Conservation (phyloP, 441 rosid genomes). For the Eruca vesicaria region DNA sequence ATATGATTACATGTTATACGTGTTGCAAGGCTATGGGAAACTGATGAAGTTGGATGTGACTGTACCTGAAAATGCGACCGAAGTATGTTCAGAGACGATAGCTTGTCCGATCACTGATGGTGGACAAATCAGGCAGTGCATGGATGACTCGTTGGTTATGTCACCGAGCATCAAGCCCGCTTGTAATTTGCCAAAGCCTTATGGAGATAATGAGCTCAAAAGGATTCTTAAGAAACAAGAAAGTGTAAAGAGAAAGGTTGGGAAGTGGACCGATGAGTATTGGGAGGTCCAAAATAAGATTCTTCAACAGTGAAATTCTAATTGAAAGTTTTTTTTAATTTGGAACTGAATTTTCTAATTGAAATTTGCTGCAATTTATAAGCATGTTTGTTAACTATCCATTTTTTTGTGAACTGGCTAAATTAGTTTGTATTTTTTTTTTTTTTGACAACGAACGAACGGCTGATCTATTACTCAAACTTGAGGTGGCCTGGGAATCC, state of each 20-base stretch:
- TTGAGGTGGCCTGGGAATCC: too few species aligned
- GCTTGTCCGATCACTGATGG: constrained; percentile 36
- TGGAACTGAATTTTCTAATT: too few species aligned
- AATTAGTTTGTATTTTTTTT: too few species aligned
- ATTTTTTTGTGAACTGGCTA: too few species aligned
- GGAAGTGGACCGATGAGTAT: constrained; percentile 48
- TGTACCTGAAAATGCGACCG: constrained; percentile 41
- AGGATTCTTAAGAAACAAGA: constrained; percentile 36
- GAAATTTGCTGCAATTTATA: too few species aligned
- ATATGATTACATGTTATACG: constrained; percentile 77
- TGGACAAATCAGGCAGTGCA: constrained; percentile 42
- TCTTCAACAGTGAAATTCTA: too few species aligned
- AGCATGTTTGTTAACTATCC: too few species aligned
- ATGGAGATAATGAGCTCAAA: constrained; percentile 35
- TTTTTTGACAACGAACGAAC: too few species aligned
- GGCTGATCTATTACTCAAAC: too few species aligned
- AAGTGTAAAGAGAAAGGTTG: constrained; percentile 39
- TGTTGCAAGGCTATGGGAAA: constrained; percentile 51
- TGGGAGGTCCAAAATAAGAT: constrained; percentile 23
- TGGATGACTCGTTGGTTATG: constrained; percentile 67
- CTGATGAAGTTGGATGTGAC: constrained; percentile 61
- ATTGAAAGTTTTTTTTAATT: too few species aligned
- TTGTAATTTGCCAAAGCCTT: constrained; percentile 52
- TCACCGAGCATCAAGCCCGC: constrained; percentile 43
- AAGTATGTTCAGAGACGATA: constrained; percentile 52